A percentile compares a stretch with the other conserved stretches of the same genome.
Conservation (phyloP, 345 rosid genomes). For the Boechera divaricarpa region DNA sequence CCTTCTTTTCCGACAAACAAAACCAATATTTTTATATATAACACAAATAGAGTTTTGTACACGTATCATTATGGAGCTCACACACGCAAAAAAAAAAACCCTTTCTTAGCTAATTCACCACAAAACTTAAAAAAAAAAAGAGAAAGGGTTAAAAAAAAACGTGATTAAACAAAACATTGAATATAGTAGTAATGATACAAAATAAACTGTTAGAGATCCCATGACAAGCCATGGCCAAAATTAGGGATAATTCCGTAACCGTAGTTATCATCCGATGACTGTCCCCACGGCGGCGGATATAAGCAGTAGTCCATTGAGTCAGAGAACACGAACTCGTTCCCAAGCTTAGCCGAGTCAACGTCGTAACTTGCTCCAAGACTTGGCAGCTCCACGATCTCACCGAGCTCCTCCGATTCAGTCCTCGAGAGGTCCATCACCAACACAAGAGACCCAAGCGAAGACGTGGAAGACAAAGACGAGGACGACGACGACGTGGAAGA, state of each 20-base stretch:
- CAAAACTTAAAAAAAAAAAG: neutral
- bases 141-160: constrained; percentile 15
- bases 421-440: constrained; percentile 54
- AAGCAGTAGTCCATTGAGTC: constrained; percentile 58
- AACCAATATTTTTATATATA: constrained; percentile 23
- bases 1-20: constrained; percentile 45
- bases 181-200: constrained; percentile 8
- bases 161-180: constrained; percentile 27
- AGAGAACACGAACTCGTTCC: constrained; percentile 55
- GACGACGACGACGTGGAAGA: constrained; percentile 7
- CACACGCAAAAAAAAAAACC: constrained; percentile 29
- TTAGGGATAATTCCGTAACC: constrained; percentile 38
- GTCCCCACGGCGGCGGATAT: constrained; percentile 55
- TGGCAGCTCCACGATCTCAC: constrained; percentile 84
- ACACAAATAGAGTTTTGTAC: constrained; percentile 38
- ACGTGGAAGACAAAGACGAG: constrained; percentile 26
- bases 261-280: constrained; percentile 48
- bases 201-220: constrained; percentile 35
- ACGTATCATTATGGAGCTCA: constrained; percentile 40
- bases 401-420: constrained; percentile 65
- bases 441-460: constrained; percentile 54
- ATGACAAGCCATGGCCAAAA: constrained; percentile 29
- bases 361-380: constrained; percentile 60
- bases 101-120: constrained; percentile 18
- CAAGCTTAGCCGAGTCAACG: constrained; percentile 37